Conservation (phyloP, 495 filamentous ascomycete species). For the Hypoxylon perforatum region DNA sequence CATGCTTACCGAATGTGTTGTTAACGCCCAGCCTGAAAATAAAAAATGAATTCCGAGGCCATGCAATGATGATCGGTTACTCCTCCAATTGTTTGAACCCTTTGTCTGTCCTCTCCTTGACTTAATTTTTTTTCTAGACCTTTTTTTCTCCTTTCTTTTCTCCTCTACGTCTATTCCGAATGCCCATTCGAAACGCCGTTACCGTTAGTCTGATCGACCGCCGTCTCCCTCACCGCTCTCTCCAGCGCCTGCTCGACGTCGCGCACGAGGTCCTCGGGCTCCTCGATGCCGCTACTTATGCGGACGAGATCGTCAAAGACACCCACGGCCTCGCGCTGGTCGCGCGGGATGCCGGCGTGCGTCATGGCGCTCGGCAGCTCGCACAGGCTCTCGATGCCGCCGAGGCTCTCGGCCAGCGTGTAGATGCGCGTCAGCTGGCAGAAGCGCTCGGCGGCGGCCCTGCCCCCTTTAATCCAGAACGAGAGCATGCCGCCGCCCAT, state of each 20-base stretch:
- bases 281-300: slow-evolving; percentile 93
- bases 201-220: slow-evolving; percentile 36
- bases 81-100: neutral
- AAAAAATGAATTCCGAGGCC: neutral
- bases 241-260: slow-evolving; percentile 91
- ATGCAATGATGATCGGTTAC: neutral
- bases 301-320: slow-evolving; percentile 98
- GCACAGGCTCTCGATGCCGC: slow-evolving; percentile 90
- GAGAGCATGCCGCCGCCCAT: slow-evolving; percentile 98
- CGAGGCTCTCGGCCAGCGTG: slow-evolving; percentile 91
- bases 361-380: slow-evolving; percentile 97
- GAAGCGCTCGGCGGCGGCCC: slow-evolving; percentile 87
- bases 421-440: slow-evolving; percentile 90
- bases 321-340: slow-evolving; percentile 88
- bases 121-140: neutral
- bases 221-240: slow-evolving; percentile 68
- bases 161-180: neutral
- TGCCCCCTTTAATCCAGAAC: slow-evolving; percentile 93
- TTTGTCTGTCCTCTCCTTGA: neutral
- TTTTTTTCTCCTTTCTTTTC: neutral
- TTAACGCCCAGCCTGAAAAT: neutral
- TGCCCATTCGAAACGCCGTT: slow-evolving; percentile 35
- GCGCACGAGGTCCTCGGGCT: slow-evolving; percentile 80
- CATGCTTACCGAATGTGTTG: neutral
- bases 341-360: slow-evolving; percentile 91